These are phyloP conservation scores for Malus hybrid DNA, from an alignment of 331 rosid genomes.

Conservation along the genomic window DNA sequence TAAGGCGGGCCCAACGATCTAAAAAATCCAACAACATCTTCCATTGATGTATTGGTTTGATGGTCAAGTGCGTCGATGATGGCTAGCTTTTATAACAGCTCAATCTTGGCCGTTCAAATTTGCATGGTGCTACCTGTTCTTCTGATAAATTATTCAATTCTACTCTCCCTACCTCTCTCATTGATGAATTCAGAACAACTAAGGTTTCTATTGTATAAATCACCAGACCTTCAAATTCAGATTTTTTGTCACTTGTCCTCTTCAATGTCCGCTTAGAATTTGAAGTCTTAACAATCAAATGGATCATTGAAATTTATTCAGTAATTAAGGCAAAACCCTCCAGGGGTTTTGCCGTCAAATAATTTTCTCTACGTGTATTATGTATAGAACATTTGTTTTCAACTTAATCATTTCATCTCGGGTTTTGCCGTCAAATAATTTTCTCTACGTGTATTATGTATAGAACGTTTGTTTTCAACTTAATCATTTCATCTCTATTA, in stretches of 20 bases:
- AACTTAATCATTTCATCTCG: too few species aligned
- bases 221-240: background rate
- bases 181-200: background rate
- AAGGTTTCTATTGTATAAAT: background rate
- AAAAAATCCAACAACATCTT: too few species aligned
- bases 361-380: too few species aligned
- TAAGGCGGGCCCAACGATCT: too few species aligned
- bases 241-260: background rate
- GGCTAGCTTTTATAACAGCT: background rate
- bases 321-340: conserved; percentile 1
- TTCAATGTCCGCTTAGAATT: background rate
- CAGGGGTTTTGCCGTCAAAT: background rate
- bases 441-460: too few species aligned
- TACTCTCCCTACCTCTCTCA: background rate
- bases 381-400: too few species aligned
- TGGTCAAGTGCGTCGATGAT: background rate
- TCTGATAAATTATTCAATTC: background rate
- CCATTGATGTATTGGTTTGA: background rate
- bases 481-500: too few species aligned
- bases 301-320: conserved; percentile 19
- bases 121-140: background rate
- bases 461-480: too few species aligned
- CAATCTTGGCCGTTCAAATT: background rate
- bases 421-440: too few species aligned
- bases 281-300: conserved; percentile 24